Percentiles rank a stretch among this genome's conserved stretches.
Conservation (phyloP, 495 filamentous ascomycete genomes). For the Penicillium antarcticum region DNA sequence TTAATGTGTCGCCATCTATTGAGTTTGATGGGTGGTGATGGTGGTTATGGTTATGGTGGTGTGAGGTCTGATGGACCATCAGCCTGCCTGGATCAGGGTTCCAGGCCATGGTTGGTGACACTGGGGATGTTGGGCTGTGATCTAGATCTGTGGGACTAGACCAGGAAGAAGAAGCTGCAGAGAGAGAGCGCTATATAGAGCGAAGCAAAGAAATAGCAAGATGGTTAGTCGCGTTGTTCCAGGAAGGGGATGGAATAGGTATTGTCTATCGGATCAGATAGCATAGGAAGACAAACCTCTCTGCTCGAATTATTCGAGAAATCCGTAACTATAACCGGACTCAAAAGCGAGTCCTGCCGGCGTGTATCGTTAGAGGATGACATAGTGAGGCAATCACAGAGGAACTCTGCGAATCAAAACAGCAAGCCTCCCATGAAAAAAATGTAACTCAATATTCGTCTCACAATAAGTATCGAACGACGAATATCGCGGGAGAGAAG, state of each 20-base stretch:
- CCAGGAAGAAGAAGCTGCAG: slow-evolving; percentile 18
- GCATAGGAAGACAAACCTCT: slow-evolving; percentile 17
- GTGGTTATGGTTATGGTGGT: slow-evolving; percentile 21
- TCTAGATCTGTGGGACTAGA: slow-evolving; percentile 21
- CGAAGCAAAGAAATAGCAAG: background rate
- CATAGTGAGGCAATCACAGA: slow-evolving; percentile 12
- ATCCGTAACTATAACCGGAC: slow-evolving; percentile 16
- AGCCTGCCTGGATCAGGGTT: slow-evolving; percentile 24
- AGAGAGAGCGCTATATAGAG: slow-evolving; percentile 16
- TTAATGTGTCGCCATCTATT: slow-evolving; percentile 49
- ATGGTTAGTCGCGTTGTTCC: no score
- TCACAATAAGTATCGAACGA: background rate
- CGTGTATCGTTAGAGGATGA: slow-evolving; percentile 14
- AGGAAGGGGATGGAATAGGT: background rate
- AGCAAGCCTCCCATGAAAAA: background rate
- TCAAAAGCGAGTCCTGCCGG: slow-evolving; percentile 15
- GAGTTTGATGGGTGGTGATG: slow-evolving; percentile 33
- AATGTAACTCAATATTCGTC: background rate
- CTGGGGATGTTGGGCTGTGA: slow-evolving; percentile 20
- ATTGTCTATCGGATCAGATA: background rate
- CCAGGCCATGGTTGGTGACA: slow-evolving; percentile 29
- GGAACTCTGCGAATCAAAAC: background rate
- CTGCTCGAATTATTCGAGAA: slow-evolving; percentile 9
- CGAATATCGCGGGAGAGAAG: background rate
- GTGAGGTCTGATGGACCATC: slow-evolving; percentile 31